phyloP scores from a whole-genome alignment of 352 stramenopile species.

The Pythium coloratum region DNA sequence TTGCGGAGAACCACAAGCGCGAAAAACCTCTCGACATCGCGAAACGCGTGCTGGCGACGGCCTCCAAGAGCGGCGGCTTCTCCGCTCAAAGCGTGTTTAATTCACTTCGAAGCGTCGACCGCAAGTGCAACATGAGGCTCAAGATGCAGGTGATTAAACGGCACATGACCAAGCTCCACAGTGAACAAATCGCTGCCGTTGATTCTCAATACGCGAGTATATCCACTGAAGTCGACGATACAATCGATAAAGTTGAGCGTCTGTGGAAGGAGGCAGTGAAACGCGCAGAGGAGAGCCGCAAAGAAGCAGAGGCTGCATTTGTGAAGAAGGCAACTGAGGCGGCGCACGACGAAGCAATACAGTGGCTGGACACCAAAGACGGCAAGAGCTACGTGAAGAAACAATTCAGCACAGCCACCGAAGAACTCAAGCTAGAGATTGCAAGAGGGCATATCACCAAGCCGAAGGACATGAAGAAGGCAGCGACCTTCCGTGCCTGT shows the following conservation, averaged over 20 bases:
- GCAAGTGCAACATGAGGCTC: slow-evolving; percentile 55
- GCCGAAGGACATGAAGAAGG: slow-evolving; percentile 57
- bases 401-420: slow-evolving; percentile 36
- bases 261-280: slow-evolving; percentile 40
- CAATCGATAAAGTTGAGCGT: slow-evolving; percentile 33
- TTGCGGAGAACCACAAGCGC: slow-evolving; percentile 54
- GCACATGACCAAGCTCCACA: slow-evolving; percentile 25
- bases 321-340: slow-evolving; percentile 22
- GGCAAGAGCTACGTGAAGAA: slow-evolving; percentile 65
- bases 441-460: slow-evolving; percentile 49
- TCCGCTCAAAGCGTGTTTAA: slow-evolving; percentile 35
- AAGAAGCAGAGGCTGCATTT: slow-evolving; percentile 37
- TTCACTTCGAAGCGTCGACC: slow-evolving; percentile 45
- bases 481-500: slow-evolving; percentile 33
- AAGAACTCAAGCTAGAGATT: slow-evolving; percentile 54
- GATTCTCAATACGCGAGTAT: slow-evolving; percentile 36
- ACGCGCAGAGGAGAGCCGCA: slow-evolving; percentile 38
- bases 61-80: slow-evolving; percentile 24
- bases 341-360: slow-evolving; percentile 26
- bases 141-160: slow-evolving; percentile 62
- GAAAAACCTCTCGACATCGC: slow-evolving; percentile 66
- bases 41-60: slow-evolving; percentile 36
- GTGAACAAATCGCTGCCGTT: slow-evolving; percentile 9
- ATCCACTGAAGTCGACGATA: slow-evolving; percentile 29
- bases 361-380: slow-evolving; percentile 72